A percentile compares a stretch with the other conserved stretches of the same genome.
Conservation (phyloP, 208 protist genomes). For the Naegleria gruberi region DNA sequence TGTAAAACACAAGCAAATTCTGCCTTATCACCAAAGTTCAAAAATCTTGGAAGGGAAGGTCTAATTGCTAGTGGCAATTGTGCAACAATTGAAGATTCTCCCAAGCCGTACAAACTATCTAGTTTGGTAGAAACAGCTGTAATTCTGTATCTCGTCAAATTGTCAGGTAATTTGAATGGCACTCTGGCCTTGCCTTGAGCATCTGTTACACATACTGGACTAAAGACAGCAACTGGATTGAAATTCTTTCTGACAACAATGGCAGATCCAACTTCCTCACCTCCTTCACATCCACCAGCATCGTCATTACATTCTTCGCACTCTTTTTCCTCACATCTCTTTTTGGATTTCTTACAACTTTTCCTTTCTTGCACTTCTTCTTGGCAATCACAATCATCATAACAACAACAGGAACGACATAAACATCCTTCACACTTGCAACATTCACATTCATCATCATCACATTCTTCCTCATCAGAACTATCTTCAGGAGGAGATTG, state of each 20-base stretch:
- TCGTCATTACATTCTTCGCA: no score
- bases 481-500: no score
- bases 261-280: not conserved
- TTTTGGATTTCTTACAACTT: no score
- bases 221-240: not conserved
- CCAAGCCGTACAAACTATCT: slow-evolving; percentile 13
- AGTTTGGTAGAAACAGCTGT: not conserved
- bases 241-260: slow-evolving; percentile 18
- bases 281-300: no score
- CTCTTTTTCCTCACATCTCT: no score
- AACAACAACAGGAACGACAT: no score
- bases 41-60: slow-evolving; percentile 29
- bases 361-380: no score
- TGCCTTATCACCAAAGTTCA: slow-evolving; percentile 28
- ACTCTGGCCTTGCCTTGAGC: not conserved
- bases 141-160: slow-evolving; percentile 23
- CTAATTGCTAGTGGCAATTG: slow-evolving; percentile 27
- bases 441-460: not conserved
- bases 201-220: not conserved
- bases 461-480: not conserved
- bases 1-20: slow-evolving; percentile 23
- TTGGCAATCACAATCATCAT: no score
- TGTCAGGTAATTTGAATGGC: slow-evolving; percentile 30
- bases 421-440: no score
- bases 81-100: slow-evolving; percentile 16